phyloP scores from a whole-genome alignment of 2,329 filamentous ascomycete species.

The Fusarium sp. region DNA sequence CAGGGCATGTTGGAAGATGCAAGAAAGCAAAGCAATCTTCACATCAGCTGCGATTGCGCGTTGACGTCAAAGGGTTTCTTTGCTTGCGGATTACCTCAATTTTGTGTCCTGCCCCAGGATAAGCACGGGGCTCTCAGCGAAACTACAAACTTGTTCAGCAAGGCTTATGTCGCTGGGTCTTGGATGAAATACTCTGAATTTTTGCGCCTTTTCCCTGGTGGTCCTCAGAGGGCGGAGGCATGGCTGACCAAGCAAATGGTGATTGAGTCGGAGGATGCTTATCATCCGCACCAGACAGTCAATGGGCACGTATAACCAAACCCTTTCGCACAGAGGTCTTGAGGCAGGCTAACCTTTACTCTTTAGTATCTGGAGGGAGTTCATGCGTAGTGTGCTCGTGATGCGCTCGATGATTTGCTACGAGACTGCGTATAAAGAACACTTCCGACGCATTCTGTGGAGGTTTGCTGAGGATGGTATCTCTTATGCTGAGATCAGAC shows the following conservation, averaged over 20 bases:
- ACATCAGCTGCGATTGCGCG: not conserved
- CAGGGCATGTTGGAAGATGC: not conserved
- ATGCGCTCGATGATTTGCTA: not conserved
- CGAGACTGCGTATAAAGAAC: not conserved
- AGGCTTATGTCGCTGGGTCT: not conserved
- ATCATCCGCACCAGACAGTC: not conserved
- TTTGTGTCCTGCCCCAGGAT: not conserved
- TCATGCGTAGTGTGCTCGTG: not conserved
- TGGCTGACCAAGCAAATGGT: not conserved
- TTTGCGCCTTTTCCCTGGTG: not conserved
- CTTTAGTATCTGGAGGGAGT: not conserved
- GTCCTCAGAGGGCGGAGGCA: not conserved
- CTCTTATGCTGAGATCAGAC: not conserved
- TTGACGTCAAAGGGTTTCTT: not conserved
- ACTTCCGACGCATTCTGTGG: not conserved
- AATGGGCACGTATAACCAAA: not conserved
- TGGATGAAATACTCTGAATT: not conserved
- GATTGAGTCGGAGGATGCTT: not conserved
- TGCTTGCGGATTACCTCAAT: not conserved
- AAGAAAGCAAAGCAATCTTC: not conserved
- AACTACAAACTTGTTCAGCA: not conserved
- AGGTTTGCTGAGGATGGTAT: not conserved
- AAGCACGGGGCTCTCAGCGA: not conserved
- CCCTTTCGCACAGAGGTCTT: too few relatives aligned
- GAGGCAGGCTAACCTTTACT: not conserved